Conservation (phyloP, 2,329 filamentous ascomycete species). For the Orbilia ellipsospora region DNA sequence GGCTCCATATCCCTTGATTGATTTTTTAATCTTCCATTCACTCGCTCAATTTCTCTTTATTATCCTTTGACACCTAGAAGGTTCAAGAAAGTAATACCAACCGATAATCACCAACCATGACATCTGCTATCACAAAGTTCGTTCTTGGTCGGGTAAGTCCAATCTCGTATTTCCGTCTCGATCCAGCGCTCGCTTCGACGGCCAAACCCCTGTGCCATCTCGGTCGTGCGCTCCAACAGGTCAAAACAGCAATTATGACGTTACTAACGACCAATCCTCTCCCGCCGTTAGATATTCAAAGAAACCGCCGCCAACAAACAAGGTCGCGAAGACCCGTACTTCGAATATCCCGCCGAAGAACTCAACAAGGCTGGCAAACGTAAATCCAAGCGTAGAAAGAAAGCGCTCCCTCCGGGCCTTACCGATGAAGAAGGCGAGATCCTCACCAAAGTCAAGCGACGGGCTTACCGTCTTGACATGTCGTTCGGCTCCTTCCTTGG, state of each 20-base stretch:
- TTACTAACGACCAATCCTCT: neutral
- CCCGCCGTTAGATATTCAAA: conserved; percentile 65
- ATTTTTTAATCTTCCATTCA: neutral
- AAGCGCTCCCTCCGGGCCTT: conserved; percentile 83
- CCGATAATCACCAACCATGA: conserved; percentile 64
- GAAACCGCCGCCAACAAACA: conserved; percentile 71
- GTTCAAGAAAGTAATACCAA: too few species aligned
- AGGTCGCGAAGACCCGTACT: conserved; percentile 85
- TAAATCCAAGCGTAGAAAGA: conserved; percentile 84
- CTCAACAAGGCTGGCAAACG: conserved; percentile 62
- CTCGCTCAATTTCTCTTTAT: too few species aligned
- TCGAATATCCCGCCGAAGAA: conserved; percentile 74
- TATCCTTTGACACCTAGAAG: too few species aligned
- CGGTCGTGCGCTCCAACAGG: neutral
- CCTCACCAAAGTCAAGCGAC: conserved; percentile 84
- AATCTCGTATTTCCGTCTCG: neutral
- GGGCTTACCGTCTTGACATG: conserved; percentile 87
- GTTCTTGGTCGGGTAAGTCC: conserved; percentile 61
- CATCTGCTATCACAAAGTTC: conserved; percentile 68
- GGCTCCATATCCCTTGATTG: neutral
- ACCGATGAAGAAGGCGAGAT: conserved; percentile 83
- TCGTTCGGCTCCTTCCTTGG: conserved; percentile 83
- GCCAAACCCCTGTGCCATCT: neutral
- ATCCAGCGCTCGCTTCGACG: neutral
- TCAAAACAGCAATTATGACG: neutral